These are phyloP conservation scores for Digitaria exilis DNA, from an alignment of 202 grass and related monocot genomes.

Conservation along the genomic window DNA sequence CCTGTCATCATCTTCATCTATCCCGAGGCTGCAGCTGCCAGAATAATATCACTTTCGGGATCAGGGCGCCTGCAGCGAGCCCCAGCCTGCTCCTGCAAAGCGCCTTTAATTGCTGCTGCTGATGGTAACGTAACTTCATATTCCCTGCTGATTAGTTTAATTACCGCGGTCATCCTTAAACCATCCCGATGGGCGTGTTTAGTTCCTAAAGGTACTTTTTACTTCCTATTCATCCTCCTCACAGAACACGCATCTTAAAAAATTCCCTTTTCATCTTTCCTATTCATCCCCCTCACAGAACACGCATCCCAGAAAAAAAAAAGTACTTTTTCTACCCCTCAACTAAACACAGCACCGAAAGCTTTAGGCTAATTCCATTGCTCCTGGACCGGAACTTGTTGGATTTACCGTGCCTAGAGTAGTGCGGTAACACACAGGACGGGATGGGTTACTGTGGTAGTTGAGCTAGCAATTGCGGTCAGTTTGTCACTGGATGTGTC, in stretches of 20 bases:
- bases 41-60: slow-evolving; percentile 34
- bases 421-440: not conserved
- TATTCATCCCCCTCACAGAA: too few relatives aligned
- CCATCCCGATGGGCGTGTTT: too few relatives aligned
- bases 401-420: not conserved
- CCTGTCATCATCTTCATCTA: not conserved
- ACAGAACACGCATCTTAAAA: too few relatives aligned
- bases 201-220: too few relatives aligned
- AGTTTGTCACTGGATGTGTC: not conserved
- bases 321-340: too few relatives aligned
- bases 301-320: too few relatives aligned
- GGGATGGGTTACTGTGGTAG: not conserved
- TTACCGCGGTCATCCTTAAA: not conserved
- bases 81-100: not conserved
- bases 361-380: not conserved
- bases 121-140: not conserved
- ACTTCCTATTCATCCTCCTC: too few relatives aligned
- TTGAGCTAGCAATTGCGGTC: not conserved
- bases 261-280: too few relatives aligned
- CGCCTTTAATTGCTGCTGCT: not conserved
- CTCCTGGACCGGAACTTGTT: not conserved
- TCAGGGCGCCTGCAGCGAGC: slow-evolving; percentile 15
- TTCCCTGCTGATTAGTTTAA: not conserved
- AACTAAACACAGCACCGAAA: too few relatives aligned
- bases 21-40: not conserved